Base-by-base conservation (phyloP, 768 basidiomycete genomes). In the Podaxis sp. region DNA sequence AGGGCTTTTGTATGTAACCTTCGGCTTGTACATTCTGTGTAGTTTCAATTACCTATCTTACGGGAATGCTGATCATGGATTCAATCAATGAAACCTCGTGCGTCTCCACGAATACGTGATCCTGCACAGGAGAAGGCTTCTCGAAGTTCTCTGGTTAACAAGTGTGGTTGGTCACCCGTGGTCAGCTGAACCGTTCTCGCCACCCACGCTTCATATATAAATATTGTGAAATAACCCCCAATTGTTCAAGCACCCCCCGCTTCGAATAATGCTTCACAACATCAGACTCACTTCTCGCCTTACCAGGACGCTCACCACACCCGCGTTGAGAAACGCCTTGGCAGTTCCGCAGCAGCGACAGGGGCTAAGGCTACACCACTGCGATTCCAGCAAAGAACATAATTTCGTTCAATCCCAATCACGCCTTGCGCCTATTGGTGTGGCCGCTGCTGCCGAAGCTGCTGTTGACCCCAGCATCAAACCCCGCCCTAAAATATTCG, bases 391-490 rank as follows among this genome's bases (percentile, higher is more conserved):
- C 33, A 33, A 33, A 33, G 33, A 33, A 33, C 33, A 33, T 33
- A 46, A 17, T 46, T 46, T 46, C n/a, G 44, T 46, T 46, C 81
- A 81, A 66, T 80, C 81, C 15, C 68, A 76, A 13, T 87, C 87
- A 4, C 82, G 83, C 22, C 78, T 86, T 24, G 86, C 83, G 0
- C 87, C 84, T 12, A 75, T 90, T 53, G 89, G 89, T 1, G 86
- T 90, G 52, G 77, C 76, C 12, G 87, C 86, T 11, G 89, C 88
- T 2, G 68, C 84, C 6, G 71, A 74, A 52, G 80, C 79, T 9
- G 76, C 77, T 33, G 69, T 67, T 3, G 73, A 83, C 52, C 67
- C 76, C 2, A 65, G 66, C 0, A 59, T 78, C 46, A 59, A 71
- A 62, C 74, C 79, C 4, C 75, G 73, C 3, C 75, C 80, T n/a